These are phyloP conservation scores for Penicillium polonicum DNA, from an alignment of 2,329 filamentous ascomycete genomes.

Conservation along the genomic window DNA sequence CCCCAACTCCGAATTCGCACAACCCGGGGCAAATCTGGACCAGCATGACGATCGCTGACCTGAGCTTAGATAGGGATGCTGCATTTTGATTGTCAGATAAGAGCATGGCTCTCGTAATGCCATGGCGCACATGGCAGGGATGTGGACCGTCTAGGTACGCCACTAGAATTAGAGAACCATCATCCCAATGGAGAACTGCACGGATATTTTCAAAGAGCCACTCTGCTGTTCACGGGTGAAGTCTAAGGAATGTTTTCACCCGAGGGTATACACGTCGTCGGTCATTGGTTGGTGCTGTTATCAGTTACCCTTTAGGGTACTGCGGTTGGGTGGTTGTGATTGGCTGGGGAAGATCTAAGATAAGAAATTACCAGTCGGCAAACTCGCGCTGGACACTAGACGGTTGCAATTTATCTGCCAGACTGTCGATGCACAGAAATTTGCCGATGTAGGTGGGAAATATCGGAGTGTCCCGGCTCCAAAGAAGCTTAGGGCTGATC, in stretches of 20 bases:
- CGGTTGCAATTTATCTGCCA: background rate
- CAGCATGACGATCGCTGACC: constrained; percentile 1
- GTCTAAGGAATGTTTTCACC: background rate
- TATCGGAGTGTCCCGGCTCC: constrained; percentile 1
- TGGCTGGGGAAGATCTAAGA: constrained; percentile 4
- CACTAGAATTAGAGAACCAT: background rate
- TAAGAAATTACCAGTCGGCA: constrained; percentile 5
- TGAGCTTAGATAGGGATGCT: constrained; percentile 24
- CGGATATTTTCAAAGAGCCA: background rate
- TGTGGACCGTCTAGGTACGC: background rate
- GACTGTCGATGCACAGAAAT: background rate
- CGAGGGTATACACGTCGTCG: background rate
- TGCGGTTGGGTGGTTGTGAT: constrained; percentile 1
- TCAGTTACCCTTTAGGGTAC: background rate
- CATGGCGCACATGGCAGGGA: background rate
- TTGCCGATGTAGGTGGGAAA: background rate
- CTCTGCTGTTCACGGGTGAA: background rate
- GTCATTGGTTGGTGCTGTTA: constrained; percentile 7
- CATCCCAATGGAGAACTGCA: background rate
- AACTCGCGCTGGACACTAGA: background rate
- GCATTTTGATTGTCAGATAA: constrained; percentile 17
- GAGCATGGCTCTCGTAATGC: constrained; percentile 20
- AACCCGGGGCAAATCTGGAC: background rate
- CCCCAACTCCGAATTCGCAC: constrained; percentile 26
- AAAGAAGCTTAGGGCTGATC: background rate